phyloP scores from a whole-genome alignment of 2,329 filamentous ascomycete species.

The Aureobasidium sp. region DNA sequence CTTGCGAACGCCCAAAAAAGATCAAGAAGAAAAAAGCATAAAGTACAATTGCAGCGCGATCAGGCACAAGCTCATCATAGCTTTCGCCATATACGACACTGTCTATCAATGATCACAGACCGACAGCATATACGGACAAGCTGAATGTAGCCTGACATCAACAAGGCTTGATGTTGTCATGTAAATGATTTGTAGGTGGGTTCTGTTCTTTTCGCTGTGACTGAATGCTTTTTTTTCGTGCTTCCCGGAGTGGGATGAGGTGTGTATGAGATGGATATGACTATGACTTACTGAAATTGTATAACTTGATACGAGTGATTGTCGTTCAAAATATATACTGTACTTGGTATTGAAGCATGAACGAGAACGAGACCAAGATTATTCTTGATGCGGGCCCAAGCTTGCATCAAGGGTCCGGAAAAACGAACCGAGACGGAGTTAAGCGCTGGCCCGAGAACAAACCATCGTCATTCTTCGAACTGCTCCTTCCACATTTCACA shows the following conservation, averaged over 20 bases:
- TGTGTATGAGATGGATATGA: neutral
- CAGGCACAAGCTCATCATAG: too few species aligned
- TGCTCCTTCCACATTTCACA: neutral
- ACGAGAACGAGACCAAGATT: neutral
- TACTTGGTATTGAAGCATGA: neutral
- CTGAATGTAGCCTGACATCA: too few species aligned
- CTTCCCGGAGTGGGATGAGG: neutral
- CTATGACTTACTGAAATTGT: neutral
- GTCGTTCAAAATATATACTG: too few species aligned
- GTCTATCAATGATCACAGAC: too few species aligned
- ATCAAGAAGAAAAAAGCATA: too few species aligned
- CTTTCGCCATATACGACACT: too few species aligned
- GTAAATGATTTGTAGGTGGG: neutral
- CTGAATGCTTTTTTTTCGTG: neutral
- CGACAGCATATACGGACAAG: too few species aligned
- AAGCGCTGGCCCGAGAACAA: neutral
- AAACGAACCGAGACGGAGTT: neutral
- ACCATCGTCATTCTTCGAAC: neutral
- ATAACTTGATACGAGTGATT: neutral
- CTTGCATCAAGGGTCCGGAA: neutral
- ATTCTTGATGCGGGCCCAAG: conserved; percentile 12
- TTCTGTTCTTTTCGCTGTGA: neutral
- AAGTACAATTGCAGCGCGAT: too few species aligned
- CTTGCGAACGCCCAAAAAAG: too few species aligned
- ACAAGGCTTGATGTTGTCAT: too few species aligned